Conservation (phyloP, 805 yeast genomes). For the Lachancea dasiensis region DNA sequence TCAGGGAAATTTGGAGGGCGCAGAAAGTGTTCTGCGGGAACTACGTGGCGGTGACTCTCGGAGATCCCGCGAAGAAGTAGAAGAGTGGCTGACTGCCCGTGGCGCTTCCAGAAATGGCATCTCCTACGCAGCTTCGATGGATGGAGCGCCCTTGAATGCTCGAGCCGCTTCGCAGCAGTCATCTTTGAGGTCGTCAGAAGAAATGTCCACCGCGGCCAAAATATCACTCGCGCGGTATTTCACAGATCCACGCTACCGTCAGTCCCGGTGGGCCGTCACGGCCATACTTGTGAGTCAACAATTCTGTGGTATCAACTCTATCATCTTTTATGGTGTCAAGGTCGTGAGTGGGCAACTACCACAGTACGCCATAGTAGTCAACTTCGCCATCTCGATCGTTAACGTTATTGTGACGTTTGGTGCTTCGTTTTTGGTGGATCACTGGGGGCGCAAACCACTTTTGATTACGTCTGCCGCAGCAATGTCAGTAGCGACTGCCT, state of each 20-base stretch:
- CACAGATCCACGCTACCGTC: slow-evolving; percentile 43
- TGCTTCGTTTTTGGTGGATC: slow-evolving; percentile 73
- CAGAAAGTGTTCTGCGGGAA: slow-evolving; percentile 32
- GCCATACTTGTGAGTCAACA: slow-evolving; percentile 81
- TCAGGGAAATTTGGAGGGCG: slow-evolving; percentile 33
- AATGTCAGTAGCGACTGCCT: slow-evolving; percentile 61
- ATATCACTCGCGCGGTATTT: slow-evolving; percentile 42
- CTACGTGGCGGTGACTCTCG: slow-evolving; percentile 33
- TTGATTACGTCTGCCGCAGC: slow-evolving; percentile 56
- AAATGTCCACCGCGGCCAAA: not conserved
- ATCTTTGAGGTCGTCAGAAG: slow-evolving; percentile 1
- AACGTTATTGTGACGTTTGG: slow-evolving; percentile 69
- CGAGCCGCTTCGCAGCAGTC: slow-evolving; percentile 7
- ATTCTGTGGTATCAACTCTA: slow-evolving; percentile 87
- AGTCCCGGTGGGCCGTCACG: slow-evolving; percentile 60
- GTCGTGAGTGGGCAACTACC: slow-evolving; percentile 73
- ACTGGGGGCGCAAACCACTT: slow-evolving; percentile 67
- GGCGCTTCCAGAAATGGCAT: slow-evolving; percentile 6
- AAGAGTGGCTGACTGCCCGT: slow-evolving; percentile 17
- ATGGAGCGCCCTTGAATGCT: not conserved
- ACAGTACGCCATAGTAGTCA: slow-evolving; percentile 59
- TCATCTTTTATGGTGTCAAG: slow-evolving; percentile 88
- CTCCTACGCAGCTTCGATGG: not conserved
- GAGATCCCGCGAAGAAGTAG: slow-evolving; percentile 25
- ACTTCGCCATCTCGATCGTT: slow-evolving; percentile 66